Evolutionary conservation across 2,329 filamentous ascomycete species (phyloP).

Genomic region (Raffaelea ambrosiae): DNA sequence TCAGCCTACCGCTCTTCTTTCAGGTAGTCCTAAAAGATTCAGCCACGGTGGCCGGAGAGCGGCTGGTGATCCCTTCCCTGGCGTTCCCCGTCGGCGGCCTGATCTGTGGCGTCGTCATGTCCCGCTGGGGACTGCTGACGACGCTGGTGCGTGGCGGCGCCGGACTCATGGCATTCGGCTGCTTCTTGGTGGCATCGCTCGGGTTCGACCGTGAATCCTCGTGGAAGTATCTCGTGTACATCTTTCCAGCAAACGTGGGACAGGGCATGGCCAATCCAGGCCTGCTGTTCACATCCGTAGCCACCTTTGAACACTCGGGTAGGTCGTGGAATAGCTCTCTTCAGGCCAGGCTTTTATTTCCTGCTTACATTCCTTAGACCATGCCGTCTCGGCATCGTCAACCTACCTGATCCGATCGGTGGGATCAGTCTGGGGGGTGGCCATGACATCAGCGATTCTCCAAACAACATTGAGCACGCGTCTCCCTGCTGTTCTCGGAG

Average conservation of each 20-base stretch:
- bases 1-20: slow-evolving; percentile 64
- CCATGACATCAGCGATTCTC: slow-evolving; percentile 51
- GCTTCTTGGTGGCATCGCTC: slow-evolving; percentile 40
- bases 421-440: slow-evolving; percentile 57
- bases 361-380: not conserved
- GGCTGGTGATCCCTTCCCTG: slow-evolving; percentile 55
- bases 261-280: slow-evolving; percentile 52
- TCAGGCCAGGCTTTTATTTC: not conserved
- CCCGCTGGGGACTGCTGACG: slow-evolving; percentile 35
- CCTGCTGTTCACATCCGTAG: slow-evolving; percentile 52
- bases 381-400: slow-evolving; percentile 6
- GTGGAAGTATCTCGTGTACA: slow-evolving; percentile 38
- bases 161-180: slow-evolving; percentile 43
- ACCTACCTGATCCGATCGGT: slow-evolving; percentile 53
- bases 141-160: slow-evolving; percentile 42
- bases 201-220: slow-evolving; percentile 30
- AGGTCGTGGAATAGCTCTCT: slow-evolving; percentile 15
- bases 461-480: slow-evolving; percentile 51
- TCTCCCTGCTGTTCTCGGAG: slow-evolving; percentile 43
- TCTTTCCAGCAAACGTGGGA: slow-evolving; percentile 50
- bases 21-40: slow-evolving; percentile 57
- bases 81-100: slow-evolving; percentile 50
- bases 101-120: slow-evolving; percentile 50
- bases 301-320: slow-evolving; percentile 54
- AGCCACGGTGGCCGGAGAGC: slow-evolving; percentile 54